A percentile compares a stretch with the other conserved stretches of the same genome.
phyloP scores from a whole-genome alignment of 129 eudicot genomes.

The Apium graveolens region DNA sequence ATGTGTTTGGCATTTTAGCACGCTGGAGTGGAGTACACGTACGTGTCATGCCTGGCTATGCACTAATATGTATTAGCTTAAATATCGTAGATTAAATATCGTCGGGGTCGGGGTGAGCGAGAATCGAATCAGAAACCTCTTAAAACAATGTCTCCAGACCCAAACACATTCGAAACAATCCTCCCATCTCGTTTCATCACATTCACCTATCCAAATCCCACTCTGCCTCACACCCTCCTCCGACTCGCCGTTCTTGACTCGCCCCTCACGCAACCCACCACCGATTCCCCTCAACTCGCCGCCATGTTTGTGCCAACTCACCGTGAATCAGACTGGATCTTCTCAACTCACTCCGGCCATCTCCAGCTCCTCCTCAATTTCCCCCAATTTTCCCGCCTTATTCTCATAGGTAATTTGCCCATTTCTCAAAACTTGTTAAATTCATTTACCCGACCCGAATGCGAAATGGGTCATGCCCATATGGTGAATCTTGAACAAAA shows the following conservation, averaged over 20 bases:
- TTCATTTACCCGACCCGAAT: constrained; percentile 26
- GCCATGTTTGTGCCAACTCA: constrained; percentile 69
- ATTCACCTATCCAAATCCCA: constrained; percentile 59
- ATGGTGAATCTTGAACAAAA: constrained; percentile 17
- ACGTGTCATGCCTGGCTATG: too few relatives aligned
- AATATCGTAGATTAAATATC: too few relatives aligned
- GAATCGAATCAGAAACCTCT: too few relatives aligned
- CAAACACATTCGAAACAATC: constrained; percentile 41
- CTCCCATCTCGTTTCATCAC: constrained; percentile 67
- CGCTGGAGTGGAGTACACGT: too few relatives aligned
- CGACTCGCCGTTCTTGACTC: constrained; percentile 82
- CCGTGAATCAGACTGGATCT: constrained; percentile 81
- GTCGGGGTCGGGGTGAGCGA: too few relatives aligned
- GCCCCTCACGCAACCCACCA: constrained; percentile 24
- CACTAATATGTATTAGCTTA: too few relatives aligned
- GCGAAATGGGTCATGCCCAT: not conserved
- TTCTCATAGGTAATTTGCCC: constrained; percentile 47
- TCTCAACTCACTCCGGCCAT: constrained; percentile 70
- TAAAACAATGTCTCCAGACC: constrained; percentile 39
- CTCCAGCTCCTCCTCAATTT: constrained; percentile 50
- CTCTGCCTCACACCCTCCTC: constrained; percentile 30
- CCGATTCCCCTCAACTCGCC: constrained; percentile 28
- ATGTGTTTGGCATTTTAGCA: too few relatives aligned
- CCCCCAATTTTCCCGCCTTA: constrained; percentile 59
- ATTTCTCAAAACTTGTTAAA: constrained; percentile 3